Conservation (phyloP, 306 rosid species). For the Fagus crenata region DNA sequence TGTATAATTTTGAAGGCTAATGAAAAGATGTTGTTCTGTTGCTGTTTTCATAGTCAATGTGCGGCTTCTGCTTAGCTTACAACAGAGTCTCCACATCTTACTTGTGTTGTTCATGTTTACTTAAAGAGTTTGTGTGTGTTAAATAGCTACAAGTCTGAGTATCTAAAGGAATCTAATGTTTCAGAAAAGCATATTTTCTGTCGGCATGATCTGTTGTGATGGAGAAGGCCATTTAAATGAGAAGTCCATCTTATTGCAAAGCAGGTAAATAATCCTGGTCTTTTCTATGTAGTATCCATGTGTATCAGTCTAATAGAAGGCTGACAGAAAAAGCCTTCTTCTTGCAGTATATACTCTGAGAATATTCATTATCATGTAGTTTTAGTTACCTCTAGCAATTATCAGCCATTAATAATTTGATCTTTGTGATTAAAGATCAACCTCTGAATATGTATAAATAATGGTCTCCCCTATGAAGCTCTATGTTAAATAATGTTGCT, state of each 20-base stretch:
- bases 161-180: conserved; percentile 29
- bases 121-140: conserved; percentile 7
- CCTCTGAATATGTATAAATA: not conserved
- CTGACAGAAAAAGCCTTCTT: not conserved
- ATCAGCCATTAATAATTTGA: no score
- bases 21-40: conserved; percentile 4
- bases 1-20: conserved; percentile 10
- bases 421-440: not conserved
- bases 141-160: conserved; percentile 19
- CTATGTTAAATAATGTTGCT: not conserved
- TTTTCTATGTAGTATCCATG: not conserved
- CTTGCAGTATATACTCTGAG: not conserved
- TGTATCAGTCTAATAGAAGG: conserved; percentile 4
- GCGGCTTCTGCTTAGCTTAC: not conserved
- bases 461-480: not conserved
- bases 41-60: not conserved
- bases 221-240: conserved; percentile 91
- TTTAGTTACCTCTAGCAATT: no score
- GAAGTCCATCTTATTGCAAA: conserved; percentile 80
- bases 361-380: not conserved
- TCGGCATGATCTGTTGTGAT: conserved; percentile 88
- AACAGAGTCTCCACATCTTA: not conserved
- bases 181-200: conserved; percentile 83
- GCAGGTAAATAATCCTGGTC: conserved; percentile 58
- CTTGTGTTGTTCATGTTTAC: conserved; percentile 18